phyloP scores from a whole-genome alignment of 192 early-diverging fungal genomes.

The Mycoemilia scoparia region DNA sequence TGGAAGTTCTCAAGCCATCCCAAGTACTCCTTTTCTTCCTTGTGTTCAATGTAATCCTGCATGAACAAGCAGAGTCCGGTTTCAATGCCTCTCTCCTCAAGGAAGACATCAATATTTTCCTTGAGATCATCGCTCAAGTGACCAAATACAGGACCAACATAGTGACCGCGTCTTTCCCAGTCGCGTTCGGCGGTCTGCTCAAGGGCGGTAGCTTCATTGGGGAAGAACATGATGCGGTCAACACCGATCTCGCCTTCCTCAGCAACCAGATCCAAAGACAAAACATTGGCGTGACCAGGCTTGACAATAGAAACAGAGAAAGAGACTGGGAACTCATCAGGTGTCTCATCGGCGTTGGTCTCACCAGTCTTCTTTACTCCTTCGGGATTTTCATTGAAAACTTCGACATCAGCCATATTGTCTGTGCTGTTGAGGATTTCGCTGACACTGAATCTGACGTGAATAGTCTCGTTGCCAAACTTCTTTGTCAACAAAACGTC shows the following conservation, averaged over 20 bases:
- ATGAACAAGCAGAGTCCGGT: slow-evolving; percentile 69
- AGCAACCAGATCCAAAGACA: slow-evolving; percentile 62
- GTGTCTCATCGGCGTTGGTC: slow-evolving; percentile 41
- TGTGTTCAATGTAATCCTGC: slow-evolving; percentile 75
- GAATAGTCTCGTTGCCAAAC: slow-evolving; percentile 82
- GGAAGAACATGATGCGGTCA: slow-evolving; percentile 56
- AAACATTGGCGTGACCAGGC: slow-evolving; percentile 44
- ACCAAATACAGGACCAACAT: slow-evolving; percentile 79
- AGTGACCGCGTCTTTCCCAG: slow-evolving; percentile 70
- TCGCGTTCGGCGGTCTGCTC: slow-evolving; percentile 60
- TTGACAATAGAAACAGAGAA: slow-evolving; percentile 73
- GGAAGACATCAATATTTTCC: slow-evolving; percentile 47
- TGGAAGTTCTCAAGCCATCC: slow-evolving; percentile 70
- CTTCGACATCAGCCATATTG: slow-evolving; percentile 38
- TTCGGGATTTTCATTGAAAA: slow-evolving; percentile 31
- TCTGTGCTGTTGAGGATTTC: slow-evolving; percentile 64
- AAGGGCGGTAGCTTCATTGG: slow-evolving; percentile 39
- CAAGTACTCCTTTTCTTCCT: slow-evolving; percentile 89
- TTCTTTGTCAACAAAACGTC: slow-evolving; percentile 63
- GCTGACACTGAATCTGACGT: slow-evolving; percentile 70
- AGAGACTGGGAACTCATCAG: slow-evolving; percentile 53
- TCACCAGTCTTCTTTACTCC: slow-evolving; percentile 35
- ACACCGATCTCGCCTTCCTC: slow-evolving; percentile 76
- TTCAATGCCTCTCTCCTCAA: slow-evolving; percentile 81
- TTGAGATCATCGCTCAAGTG: slow-evolving; percentile 75